Base-by-base conservation (phyloP, 257 asterid species). In the Capsicum rhomboideum region DNA sequence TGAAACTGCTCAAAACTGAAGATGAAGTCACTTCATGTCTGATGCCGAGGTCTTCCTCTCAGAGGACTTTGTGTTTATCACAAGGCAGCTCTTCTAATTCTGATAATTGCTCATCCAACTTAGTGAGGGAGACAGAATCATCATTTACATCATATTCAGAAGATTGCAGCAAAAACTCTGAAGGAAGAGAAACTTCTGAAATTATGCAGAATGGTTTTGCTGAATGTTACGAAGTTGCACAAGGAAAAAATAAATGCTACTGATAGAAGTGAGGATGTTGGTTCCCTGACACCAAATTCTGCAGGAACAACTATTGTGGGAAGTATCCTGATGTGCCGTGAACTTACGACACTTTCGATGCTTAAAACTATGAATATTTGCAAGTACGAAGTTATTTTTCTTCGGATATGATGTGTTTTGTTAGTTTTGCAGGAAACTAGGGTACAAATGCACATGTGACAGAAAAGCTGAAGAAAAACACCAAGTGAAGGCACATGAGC, bases 141-240 rank as follows among this genome's bases (percentile, higher is more conserved):
- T 88, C 93, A 64, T 90, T 95, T 28, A 89, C 91, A 58, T 95
- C 98, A 17, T 98, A 96, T 89, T 92, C 98, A 0, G 98, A 96
- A 84, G 98, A 92, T 82, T 89, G 93, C 53, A 91, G 90, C 85
- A 94, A 89, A 86, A 90, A 85, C 85, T 91, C 93, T 53, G 98
- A 92, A 82, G 92, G 88, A 79, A 91, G 93, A 89, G 96, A 86
- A 83, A 83, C 89, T 81, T 83, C 92, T 16, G 87, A 83, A 78
- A 68, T 88, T 90, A 78, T 26, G 53, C 90, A 86, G 87, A 89
- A 83, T 87, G 90, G 79, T 54, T 84, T 84, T 83, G 55, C 86
- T 86, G 90, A 80, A 56, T 74, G 86, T 67, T 89, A 83, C 17
- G 83, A 79, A 20, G 90, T 34, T 66, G 87, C 77, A 50, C 85